Evolutionary conservation across 768 basidiomycete genomes (phyloP), one percentile per base, ranked within the genome.

Genomic region (Mycena maculata): DNA sequence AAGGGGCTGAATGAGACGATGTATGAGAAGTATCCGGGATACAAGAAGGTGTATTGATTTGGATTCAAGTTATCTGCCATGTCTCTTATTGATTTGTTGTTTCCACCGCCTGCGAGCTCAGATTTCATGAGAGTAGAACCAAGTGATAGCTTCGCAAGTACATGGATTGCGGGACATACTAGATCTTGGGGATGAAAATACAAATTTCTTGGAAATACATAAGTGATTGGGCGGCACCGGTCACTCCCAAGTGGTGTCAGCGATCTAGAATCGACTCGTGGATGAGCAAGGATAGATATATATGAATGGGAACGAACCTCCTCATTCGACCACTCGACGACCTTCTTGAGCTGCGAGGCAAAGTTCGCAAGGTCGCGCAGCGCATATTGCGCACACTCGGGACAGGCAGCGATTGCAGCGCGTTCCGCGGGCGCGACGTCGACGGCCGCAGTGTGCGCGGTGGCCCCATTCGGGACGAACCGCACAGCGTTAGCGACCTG

Each of bases 281-380:
- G 13, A 36, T 36, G 33, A 36, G 33, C 13, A 36, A n/a, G n/a
- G n/a, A n/a, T n/a, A n/a, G n/a, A n/a, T n/a, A 36, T 36, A 7
- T 36, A 36, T 13, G 13, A 36, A 36, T 8, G 20, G 20, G 44
- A n/a, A 38, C 47, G 6, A 1, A 64, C 63, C 63, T 52, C 20
- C 48, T 58, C 56, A 45, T 65, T 58, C 23, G 49, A 58, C 31
- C 22, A 22, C 36, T 58, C 56, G 47, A 65, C 31, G 4, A 52
- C 4, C 41, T 7, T 58, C 56, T 41, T 48, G 28, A 65, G 15
- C 49, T 65, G 63, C 22, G 55, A 8, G 20, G 56, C 55, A 15
- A 58, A 36, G 13, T 44, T 52, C 13, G 39, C 63, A 13, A 65
- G 63, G 38, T 65, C 63, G 39, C 50, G 63, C 39, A 58, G 22